Percentiles rank a stretch among this genome's conserved stretches.
phyloP scores from a whole-genome alignment of 371 early-diverging fungal species.

The Mortierella polycephala region DNA sequence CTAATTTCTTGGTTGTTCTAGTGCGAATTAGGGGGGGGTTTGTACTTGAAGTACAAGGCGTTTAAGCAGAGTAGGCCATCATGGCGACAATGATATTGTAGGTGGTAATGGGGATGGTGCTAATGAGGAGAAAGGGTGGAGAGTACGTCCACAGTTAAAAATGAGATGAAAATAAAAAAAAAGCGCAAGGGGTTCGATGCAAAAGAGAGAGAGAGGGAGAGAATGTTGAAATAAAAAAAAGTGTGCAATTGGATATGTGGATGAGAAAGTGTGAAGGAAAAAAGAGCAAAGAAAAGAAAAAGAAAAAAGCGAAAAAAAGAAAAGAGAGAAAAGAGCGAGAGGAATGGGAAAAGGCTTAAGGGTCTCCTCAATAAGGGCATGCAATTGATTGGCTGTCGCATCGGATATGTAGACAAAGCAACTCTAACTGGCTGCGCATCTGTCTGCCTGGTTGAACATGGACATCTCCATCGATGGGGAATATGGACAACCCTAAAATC shows the following conservation, averaged over 20 bases:
- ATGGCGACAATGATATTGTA: conserved; percentile 20
- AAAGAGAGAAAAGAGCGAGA: background rate
- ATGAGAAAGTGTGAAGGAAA: background rate
- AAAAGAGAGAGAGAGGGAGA: conserved; percentile 3
- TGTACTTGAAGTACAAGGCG: conserved; percentile 31
- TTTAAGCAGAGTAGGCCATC: conserved; percentile 52
- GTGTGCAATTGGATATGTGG: background rate
- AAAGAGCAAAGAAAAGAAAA: conserved; percentile 11
- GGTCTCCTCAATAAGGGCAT: background rate
- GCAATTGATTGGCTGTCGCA: too few relatives aligned
- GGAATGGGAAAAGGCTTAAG: background rate
- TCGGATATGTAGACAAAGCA: too few relatives aligned
- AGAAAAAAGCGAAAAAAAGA: conserved; percentile 1
- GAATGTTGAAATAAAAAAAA: background rate
- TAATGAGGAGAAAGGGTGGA: conserved; percentile 11
- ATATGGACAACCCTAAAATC: too few relatives aligned
- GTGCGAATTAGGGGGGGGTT: conserved; percentile 7
- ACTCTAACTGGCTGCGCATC: too few relatives aligned
- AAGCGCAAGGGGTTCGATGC: background rate
- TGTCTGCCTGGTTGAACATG: too few relatives aligned
- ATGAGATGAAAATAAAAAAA: conserved; percentile 4
- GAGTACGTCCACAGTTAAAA: conserved; percentile 21
- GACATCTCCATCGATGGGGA: too few relatives aligned
- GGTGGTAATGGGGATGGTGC: background rate
- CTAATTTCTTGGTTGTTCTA: conserved; percentile 15